A percentile compares a stretch with the other conserved stretches of the same genome.
Conservation (phyloP, 768 basidiomycete species). For the Naganishia randhawae region DNA sequence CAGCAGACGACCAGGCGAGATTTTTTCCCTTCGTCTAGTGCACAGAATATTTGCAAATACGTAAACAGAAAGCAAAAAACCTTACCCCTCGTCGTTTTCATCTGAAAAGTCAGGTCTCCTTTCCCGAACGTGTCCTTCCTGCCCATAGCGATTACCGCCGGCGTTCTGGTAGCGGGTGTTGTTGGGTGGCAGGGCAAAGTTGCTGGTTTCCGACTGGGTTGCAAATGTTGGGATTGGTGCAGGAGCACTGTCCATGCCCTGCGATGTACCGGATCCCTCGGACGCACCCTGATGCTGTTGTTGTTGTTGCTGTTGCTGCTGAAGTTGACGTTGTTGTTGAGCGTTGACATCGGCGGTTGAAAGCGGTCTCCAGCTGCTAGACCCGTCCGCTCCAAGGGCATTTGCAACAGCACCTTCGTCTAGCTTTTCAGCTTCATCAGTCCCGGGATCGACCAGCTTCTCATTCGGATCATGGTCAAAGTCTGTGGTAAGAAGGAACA, state of each 20-base stretch:
- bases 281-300: constrained; percentile 6
- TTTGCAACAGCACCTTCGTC: constrained; percentile 41
- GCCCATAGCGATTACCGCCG: constrained; percentile 18
- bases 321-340: constrained; percentile 26
- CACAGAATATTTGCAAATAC: background rate
- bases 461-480: constrained; percentile 40
- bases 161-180: constrained; percentile 26
- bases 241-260: background rate
- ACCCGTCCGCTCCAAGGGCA: constrained; percentile 55
- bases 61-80: constrained; percentile 34
- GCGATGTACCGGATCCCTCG: too few species aligned
- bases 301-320: constrained; percentile 27
- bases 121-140: constrained; percentile 24
- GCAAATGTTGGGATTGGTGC: constrained; percentile 12
- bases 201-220: constrained; percentile 48
- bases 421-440: constrained; percentile 38
- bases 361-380: constrained; percentile 54
- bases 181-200: constrained; percentile 56
- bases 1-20: background rate
- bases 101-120: constrained; percentile 62
- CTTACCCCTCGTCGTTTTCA: constrained; percentile 99
- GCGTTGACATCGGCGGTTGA: constrained; percentile 13
- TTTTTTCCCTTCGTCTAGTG: background rate
- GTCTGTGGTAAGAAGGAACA: constrained; percentile 64
- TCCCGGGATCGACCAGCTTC: constrained; percentile 39